Conservation (phyloP, 2,329 filamentous ascomycete genomes). For the Septoria linicola region DNA sequence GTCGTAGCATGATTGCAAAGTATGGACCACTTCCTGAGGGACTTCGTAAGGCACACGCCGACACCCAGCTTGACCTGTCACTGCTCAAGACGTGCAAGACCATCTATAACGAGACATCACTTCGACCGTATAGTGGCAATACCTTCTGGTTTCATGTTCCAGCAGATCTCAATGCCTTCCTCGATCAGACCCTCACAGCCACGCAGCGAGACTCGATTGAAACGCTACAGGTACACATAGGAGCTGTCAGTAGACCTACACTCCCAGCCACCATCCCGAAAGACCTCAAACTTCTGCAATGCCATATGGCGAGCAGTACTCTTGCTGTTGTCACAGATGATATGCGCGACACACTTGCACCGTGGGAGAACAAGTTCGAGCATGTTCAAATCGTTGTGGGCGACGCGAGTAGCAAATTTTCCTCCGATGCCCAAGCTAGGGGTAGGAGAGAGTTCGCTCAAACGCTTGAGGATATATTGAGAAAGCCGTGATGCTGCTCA, state of each 20-base stretch:
- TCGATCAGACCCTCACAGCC: slow-evolving; percentile 13
- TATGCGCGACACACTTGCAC: too few relatives aligned
- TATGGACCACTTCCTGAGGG: slow-evolving; percentile 18
- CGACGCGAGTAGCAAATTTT: too few relatives aligned
- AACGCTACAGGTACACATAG: slow-evolving; percentile 14
- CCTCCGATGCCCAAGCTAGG: too few relatives aligned
- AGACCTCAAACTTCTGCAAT: too few relatives aligned
- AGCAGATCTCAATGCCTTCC: slow-evolving; percentile 18
- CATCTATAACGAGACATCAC: slow-evolving; percentile 20
- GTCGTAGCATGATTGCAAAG: slow-evolving; percentile 16
- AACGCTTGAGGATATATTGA: too few relatives aligned
- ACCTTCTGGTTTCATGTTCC: slow-evolving; percentile 19
- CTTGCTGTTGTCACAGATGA: too few relatives aligned
- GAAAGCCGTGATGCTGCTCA: too few relatives aligned
- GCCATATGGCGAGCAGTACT: too few relatives aligned
- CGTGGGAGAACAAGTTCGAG: too few relatives aligned
- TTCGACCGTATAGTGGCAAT: slow-evolving; percentile 18
- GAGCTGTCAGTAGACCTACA: slow-evolving; percentile 16
- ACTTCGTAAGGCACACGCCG: slow-evolving; percentile 10
- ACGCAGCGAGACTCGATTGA: slow-evolving; percentile 15
- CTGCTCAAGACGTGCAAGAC: slow-evolving; percentile 15
- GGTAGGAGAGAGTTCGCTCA: too few relatives aligned
- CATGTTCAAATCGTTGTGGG: too few relatives aligned
- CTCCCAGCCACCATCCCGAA: too few relatives aligned
- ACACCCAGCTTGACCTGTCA: slow-evolving; percentile 16